Conservation (phyloP, 441 rosid species). For the Euphorbia schlechtendalii region DNA sequence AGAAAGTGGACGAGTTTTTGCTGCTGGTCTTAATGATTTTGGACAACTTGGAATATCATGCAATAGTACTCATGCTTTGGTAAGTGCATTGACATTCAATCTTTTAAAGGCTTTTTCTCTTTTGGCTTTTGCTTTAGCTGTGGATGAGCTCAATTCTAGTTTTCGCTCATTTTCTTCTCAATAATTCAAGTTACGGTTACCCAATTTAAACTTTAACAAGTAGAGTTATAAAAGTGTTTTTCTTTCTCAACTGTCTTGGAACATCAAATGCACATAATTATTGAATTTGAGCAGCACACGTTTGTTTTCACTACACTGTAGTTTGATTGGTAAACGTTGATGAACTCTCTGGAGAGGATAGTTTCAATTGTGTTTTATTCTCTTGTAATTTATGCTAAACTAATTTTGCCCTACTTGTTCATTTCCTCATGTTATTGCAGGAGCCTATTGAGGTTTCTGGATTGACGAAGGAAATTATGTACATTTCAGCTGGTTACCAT, state of each 20-base stretch:
- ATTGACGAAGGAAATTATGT: slow-evolving; percentile 48
- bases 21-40: slow-evolving; percentile 86
- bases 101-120: background rate
- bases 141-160: background rate
- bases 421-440: slow-evolving; percentile 29
- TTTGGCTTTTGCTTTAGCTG: background rate
- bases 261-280: background rate
- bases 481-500: slow-evolving; percentile 78
- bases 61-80: slow-evolving; percentile 39
- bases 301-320: background rate
- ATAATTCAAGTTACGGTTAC: background rate
- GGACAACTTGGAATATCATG: slow-evolving; percentile 75
- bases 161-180: background rate
- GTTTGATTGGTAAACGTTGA: background rate
- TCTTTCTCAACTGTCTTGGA: background rate
- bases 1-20: slow-evolving; percentile 76
- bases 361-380: background rate
- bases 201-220: background rate
- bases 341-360: background rate
- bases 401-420: background rate
- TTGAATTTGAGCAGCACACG: background rate
- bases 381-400: background rate
- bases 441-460: slow-evolving; percentile 71
- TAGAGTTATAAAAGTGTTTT: background rate
- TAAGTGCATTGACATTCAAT: slow-evolving; percentile 23